Evolutionary conservation across 2,329 filamentous ascomycete species (phyloP).

Genomic region (Periconia digitata): DNA sequence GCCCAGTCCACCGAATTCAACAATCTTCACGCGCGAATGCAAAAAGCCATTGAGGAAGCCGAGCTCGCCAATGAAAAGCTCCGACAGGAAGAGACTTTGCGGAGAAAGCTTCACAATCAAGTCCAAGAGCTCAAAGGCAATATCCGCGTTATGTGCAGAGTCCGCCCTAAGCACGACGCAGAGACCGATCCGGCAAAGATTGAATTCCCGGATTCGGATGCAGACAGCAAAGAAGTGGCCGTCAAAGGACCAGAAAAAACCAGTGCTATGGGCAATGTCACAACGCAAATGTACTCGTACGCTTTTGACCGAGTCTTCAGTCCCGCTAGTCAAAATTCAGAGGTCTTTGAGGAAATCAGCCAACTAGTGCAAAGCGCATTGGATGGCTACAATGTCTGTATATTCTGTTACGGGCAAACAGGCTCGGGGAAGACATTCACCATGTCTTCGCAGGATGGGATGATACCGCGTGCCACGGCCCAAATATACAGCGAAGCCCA

Average conservation of each 20-base stretch:
- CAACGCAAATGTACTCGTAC: constrained; percentile 79
- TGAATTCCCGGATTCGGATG: constrained; percentile 74
- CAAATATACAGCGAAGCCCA: constrained; percentile 92
- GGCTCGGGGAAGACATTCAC: constrained; percentile 96
- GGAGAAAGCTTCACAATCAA: constrained; percentile 92
- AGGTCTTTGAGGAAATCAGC: constrained; percentile 94
- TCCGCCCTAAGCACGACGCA: constrained; percentile 69
- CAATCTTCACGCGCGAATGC: constrained; percentile 76
- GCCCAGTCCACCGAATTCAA: constrained; percentile 85
- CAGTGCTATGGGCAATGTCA: constrained; percentile 74
- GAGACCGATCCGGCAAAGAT: constrained; percentile 71
- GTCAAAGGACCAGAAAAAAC: constrained; percentile 81
- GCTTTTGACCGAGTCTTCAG: constrained; percentile 92
- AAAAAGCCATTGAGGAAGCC: constrained; percentile 71
- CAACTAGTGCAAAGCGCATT: constrained; percentile 95
- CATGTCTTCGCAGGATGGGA: constrained; percentile 93
- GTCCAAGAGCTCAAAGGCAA: constrained; percentile 98
- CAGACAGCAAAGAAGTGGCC: constrained; percentile 84
- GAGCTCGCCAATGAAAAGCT: constrained; percentile 77
- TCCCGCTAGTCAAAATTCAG: constrained; percentile 73
- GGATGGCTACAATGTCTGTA: constrained; percentile 98
- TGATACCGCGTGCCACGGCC: constrained; percentile 90
- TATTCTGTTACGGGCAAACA: constrained; percentile 98
- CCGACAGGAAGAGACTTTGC: constrained; percentile 85
- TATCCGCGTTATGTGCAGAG: constrained; percentile 96